phyloP scores from a whole-genome alignment of 768 basidiomycete species.

The Lentinula boryana region DNA sequence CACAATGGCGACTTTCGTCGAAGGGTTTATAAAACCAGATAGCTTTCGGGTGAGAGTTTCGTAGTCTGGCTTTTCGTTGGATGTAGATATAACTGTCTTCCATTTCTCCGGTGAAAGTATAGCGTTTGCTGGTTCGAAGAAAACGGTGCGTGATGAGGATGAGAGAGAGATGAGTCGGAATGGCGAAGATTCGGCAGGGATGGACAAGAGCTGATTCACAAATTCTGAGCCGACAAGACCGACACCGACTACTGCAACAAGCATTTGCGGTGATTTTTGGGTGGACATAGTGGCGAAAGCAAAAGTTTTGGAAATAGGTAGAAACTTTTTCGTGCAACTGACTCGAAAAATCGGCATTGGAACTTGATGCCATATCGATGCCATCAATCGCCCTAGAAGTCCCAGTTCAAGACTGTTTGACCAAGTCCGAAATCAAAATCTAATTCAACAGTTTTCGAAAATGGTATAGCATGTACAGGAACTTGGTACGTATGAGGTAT shows the following conservation, averaged over 20 bases:
- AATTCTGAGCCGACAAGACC: constrained; percentile 92
- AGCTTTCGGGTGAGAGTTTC: constrained; percentile 35
- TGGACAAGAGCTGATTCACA: constrained; percentile 70
- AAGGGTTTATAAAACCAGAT: constrained; percentile 35
- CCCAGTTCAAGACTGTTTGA: no score
- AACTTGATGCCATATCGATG: constrained; percentile 4
- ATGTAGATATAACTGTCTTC: constrained; percentile 40
- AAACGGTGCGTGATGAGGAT: constrained; percentile 58
- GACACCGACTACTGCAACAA: constrained; percentile 82
- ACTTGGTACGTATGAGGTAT: no score
- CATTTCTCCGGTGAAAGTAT: constrained; percentile 34
- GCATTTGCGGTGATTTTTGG: constrained; percentile 17
- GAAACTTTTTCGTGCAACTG: not conserved
- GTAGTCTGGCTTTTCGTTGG: constrained; percentile 40
- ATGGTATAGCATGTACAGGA: no score
- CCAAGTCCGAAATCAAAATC: no score
- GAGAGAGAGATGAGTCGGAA: constrained; percentile 67
- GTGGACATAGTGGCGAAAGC: constrained; percentile 11
- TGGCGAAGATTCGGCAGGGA: constrained; percentile 47
- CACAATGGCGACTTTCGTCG: constrained; percentile 61
- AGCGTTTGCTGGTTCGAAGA: constrained; percentile 38
- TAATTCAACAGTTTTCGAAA: no score
- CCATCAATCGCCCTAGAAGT: not conserved
- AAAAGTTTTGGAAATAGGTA: not conserved
- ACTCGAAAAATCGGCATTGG: not conserved